Evolutionary conservation across 371 early-diverging fungal species (phyloP), one percentile per base, ranked within the genome.

Genomic region (Dentiscutata heterogama): DNA sequence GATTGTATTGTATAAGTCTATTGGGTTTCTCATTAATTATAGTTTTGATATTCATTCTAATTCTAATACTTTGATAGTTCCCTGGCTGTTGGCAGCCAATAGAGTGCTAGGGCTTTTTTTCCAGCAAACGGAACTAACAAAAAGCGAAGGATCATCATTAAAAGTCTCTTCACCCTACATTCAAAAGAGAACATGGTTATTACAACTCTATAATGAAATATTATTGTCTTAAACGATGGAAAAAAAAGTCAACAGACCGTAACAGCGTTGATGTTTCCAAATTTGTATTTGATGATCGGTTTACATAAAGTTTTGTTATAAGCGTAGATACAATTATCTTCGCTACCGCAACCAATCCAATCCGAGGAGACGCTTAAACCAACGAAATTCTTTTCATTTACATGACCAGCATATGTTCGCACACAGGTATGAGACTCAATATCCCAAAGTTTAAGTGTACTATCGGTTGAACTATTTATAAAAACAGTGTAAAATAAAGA

Each of bases 361-460:
- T 96, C 94, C 5, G 91, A 91, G 16, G 93, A 92, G 13, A 93
- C 88, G 29, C 91, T 90, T 63, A 97, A 86, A 2, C 98, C 98
- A 10, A 97, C 98, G 94, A 98, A 98, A 88, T 97, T 97, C 89
- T 95, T 96, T 82, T 96, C 97, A 83, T 98, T 98, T 31, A 87
- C 81, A 84, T 98, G 98, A 7, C 97, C 97, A 7, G 87, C 83
- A 83, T 88, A 98, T 3, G 95, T 93, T 42, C 95, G 86, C 11
- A 88, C 84, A 64, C 93, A 94, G 35, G 88, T 85, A 63, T 84
- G 85, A 25, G 89, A 83, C 25, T 83, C 83, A 31, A 92, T 83
- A 75, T 90, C 89, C 98, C 98, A 98, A 42, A 94, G 88, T 82
- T 94, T 94, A 39, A 98, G 90, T 5, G 95, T 95, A 84, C 93